phyloP scores from a whole-genome alignment of 1,284 basidiomycete genomes.

The Fistulinella cinereoalba region DNA sequence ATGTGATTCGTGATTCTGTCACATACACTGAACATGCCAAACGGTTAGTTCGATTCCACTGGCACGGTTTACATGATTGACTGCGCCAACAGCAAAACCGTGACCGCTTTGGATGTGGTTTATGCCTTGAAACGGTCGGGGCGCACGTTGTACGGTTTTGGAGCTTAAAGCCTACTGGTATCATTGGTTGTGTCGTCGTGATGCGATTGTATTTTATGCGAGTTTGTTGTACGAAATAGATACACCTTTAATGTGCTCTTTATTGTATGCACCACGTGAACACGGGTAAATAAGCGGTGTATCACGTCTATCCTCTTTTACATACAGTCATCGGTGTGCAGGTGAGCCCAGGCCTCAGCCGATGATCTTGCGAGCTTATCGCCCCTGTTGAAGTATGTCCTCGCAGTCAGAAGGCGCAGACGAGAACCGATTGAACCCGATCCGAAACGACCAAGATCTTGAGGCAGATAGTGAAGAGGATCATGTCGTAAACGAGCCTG shows the following conservation, averaged over 20 bases:
- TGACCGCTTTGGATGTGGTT: slow-evolving; percentile 75
- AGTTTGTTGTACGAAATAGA: not conserved
- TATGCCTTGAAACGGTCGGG: slow-evolving; percentile 82
- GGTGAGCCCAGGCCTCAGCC: not conserved
- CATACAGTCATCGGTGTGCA: not conserved
- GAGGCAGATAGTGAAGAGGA: slow-evolving; percentile 34
- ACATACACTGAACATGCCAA: slow-evolving; percentile 90
- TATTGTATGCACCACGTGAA: not conserved
- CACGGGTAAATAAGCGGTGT: not conserved
- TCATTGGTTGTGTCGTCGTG: too few species aligned
- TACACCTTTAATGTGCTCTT: too few species aligned
- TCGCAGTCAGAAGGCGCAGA: slow-evolving; percentile 14
- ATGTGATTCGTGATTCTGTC: slow-evolving; percentile 76
- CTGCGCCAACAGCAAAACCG: slow-evolving; percentile 59
- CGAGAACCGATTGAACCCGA: slow-evolving; percentile 8
- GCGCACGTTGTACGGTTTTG: slow-evolving; percentile 77
- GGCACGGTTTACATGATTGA: not conserved
- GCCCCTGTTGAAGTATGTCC: slow-evolving; percentile 18
- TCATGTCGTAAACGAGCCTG: slow-evolving; percentile 16
- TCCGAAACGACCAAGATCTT: slow-evolving; percentile 13
- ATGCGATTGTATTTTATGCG: slow-evolving; percentile 7
- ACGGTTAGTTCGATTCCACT: slow-evolving; percentile 40
- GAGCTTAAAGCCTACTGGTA: slow-evolving; percentile 40
- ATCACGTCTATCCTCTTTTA: not conserved
- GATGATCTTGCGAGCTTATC: not conserved